Conservation (phyloP, 768 basidiomycete genomes). For the Agaricus bisporus region DNA sequence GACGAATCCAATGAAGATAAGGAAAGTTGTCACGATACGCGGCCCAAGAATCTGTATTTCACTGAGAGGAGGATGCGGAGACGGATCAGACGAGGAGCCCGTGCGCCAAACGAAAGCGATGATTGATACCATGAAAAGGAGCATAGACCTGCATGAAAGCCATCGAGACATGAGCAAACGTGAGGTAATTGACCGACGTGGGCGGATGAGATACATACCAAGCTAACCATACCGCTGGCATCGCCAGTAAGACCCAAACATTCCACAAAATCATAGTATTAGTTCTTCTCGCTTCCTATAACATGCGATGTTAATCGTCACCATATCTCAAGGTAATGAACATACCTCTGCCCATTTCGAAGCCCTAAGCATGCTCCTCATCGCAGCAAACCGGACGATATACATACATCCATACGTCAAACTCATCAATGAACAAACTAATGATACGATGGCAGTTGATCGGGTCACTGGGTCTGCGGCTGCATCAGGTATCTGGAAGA, state of each 20-base stretch:
- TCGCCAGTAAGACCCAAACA: constrained; percentile 29
- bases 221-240: constrained; percentile 66
- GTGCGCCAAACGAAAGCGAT: constrained; percentile 69
- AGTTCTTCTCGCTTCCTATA: constrained; percentile 49
- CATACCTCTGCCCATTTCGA: constrained; percentile 67
- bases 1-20: constrained; percentile 53
- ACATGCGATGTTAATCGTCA: not conserved
- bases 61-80: constrained; percentile 29
- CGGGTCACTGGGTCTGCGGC: constrained; percentile 56
- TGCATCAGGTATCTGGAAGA: constrained; percentile 55
- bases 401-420: constrained; percentile 70
- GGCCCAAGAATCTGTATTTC: constrained; percentile 37
- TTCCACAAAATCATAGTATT: constrained; percentile 30
- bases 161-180: not conserved
- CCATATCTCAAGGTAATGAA: not conserved
- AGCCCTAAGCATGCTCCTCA: constrained; percentile 68
- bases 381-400: constrained; percentile 64
- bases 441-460: constrained; percentile 55
- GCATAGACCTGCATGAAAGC: constrained; percentile 46
- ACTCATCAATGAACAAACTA: constrained; percentile 65
- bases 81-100: constrained; percentile 39
- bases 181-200: not conserved
- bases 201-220: constrained; percentile 33
- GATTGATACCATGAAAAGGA: constrained; percentile 57
- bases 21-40: constrained; percentile 47